phyloP scores from a whole-genome alignment of 768 basidiomycete genomes.

The Galerina marginata region DNA sequence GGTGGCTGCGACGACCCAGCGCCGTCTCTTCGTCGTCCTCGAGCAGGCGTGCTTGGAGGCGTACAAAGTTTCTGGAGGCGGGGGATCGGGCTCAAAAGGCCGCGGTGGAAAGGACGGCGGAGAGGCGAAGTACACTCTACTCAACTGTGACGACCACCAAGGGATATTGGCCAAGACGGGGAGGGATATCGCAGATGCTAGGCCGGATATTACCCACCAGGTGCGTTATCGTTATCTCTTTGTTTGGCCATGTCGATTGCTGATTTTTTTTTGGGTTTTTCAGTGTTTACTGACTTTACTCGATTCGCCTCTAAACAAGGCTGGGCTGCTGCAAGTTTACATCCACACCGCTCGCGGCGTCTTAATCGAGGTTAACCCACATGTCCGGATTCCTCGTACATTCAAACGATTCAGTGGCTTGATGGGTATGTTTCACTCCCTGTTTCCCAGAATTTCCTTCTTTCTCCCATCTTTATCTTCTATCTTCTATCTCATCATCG shows the following conservation, averaged over 20 bases:
- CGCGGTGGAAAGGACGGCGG: conserved; percentile 62
- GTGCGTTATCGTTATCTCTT: conserved; percentile 46
- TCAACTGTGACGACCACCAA: conserved; percentile 99
- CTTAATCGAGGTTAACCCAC: conserved; percentile 97
- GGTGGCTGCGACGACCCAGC: conserved; percentile 54
- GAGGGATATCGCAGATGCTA: conserved; percentile 97
- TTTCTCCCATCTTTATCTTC: conserved; percentile 8
- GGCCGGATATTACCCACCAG: conserved; percentile 99
- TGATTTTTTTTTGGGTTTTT: conserved; percentile 7
- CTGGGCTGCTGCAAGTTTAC: conserved; percentile 94
- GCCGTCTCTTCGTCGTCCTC: conserved; percentile 87
- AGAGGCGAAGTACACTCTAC: conserved; percentile 93
- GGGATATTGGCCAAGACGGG: conserved; percentile 98
- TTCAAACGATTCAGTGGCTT: conserved; percentile 98
- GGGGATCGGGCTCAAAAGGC: conserved; percentile 56
- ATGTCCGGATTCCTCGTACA: conserved; percentile 95
- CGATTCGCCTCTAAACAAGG: conserved; percentile 98
- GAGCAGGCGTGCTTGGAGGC: conserved; percentile 96
- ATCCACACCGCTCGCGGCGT: conserved; percentile 97
- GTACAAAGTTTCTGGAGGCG: conserved; percentile 78
- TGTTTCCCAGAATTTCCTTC: not conserved
- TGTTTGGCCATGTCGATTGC: not conserved
- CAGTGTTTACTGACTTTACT: conserved; percentile 95
- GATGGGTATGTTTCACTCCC: conserved; percentile 72
- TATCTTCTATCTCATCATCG: not conserved